These are phyloP conservation scores for Hymenoscyphus scutula DNA, from an alignment of 2,329 filamentous ascomycete genomes.

Conservation along the genomic window DNA sequence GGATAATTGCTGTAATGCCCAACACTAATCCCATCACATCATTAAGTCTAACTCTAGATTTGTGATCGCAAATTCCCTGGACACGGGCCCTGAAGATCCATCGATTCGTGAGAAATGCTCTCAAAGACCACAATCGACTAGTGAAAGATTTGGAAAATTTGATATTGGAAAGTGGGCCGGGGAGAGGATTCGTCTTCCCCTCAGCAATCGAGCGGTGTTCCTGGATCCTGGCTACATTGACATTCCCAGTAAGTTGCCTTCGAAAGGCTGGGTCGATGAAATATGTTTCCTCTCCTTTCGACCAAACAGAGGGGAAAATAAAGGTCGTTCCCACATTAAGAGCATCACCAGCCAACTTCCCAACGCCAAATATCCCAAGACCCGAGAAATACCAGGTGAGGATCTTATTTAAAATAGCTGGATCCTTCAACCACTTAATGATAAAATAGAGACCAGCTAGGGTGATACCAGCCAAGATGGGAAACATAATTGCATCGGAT, in stretches of 20 bases:
- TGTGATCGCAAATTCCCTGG: slow-evolving; percentile 26
- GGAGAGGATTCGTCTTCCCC: slow-evolving; percentile 40
- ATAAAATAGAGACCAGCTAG: slow-evolving; percentile 80
- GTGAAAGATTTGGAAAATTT: slow-evolving; percentile 31
- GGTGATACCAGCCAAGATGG: slow-evolving; percentile 69
- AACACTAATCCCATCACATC: slow-evolving; percentile 32
- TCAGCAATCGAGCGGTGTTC: slow-evolving; percentile 20
- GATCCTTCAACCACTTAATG: slow-evolving; percentile 84
- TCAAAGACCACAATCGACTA: slow-evolving; percentile 48
- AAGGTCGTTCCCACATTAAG: slow-evolving; percentile 64
- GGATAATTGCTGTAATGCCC: slow-evolving; percentile 28
- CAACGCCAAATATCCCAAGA: slow-evolving; percentile 74
- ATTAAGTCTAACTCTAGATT: slow-evolving; percentile 27
- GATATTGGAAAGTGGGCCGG: slow-evolving; percentile 39
- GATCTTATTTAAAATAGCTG: slow-evolving; percentile 76
- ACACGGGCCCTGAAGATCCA: slow-evolving; percentile 44
- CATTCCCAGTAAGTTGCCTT: slow-evolving; percentile 24
- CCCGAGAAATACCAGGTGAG: slow-evolving; percentile 80
- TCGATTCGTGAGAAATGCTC: slow-evolving; percentile 48
- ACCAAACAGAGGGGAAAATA: slow-evolving; percentile 72
- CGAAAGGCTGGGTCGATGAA: slow-evolving; percentile 40
- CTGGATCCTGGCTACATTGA: slow-evolving; percentile 16
- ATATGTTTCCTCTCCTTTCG: slow-evolving; percentile 49
- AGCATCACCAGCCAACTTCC: slow-evolving; percentile 69
- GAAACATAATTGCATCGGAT: slow-evolving; percentile 81